phyloP scores from a whole-genome alignment of 2,329 filamentous ascomycete genomes.

The Colletotrichum endophyticum region DNA sequence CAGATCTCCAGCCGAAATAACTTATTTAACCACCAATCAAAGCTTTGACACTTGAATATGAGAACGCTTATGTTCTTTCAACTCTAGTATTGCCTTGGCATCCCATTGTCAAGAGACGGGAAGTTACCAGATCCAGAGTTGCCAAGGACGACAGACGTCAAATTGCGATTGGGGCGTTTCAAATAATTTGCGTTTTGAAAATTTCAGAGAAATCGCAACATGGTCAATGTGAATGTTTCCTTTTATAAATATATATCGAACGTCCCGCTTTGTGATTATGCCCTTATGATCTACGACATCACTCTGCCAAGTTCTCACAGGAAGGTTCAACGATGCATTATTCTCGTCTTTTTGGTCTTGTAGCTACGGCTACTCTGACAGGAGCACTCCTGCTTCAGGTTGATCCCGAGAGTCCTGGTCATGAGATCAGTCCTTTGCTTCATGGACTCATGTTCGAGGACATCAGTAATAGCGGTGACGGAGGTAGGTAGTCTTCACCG shows the following conservation, averaged over 20 bases:
- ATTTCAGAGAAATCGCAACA: accelerated
- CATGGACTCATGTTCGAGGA: neutral
- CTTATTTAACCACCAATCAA: neutral
- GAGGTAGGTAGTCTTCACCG: neutral
- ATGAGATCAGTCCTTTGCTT: neutral
- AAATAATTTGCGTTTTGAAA: accelerated
- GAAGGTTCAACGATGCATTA: neutral
- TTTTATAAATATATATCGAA: accelerated
- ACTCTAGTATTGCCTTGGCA: accelerated
- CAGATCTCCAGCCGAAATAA: neutral
- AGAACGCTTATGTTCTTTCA: accelerated
- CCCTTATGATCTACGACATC: accelerated
- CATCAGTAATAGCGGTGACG: neutral
- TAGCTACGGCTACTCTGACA: neutral
- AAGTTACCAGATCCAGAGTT: neutral
- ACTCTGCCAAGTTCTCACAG: neutral
- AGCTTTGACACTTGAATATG: neutral
- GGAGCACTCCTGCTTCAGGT: neutral
- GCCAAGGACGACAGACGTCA: neutral
- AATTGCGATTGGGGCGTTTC: neutral
- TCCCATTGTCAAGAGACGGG: accelerated
- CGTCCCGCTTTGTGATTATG: accelerated
- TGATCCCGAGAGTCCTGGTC: neutral
- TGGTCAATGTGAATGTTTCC: accelerated
- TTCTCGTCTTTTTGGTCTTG: neutral